Base-by-base conservation (phyloP, 2,329 filamentous ascomycete genomes). In the Aspergillus sp. region DNA sequence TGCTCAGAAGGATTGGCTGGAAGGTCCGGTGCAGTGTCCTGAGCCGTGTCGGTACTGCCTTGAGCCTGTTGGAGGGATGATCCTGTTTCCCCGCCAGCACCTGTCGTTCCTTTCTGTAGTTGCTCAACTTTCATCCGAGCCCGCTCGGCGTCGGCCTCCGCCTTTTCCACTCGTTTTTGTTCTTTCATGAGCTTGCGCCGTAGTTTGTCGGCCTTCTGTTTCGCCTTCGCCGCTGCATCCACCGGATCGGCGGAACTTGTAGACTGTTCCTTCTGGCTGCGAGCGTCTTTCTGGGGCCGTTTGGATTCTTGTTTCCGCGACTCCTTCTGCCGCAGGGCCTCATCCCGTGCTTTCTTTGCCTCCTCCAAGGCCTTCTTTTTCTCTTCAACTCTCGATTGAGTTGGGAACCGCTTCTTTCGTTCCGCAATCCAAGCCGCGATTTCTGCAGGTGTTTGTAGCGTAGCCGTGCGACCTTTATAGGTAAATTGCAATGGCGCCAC, bases 341-440 rank as follows among this genome's bases (percentile, higher is more conserved):
- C 74, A 10, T 73, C 68, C 29, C 72, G 72, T n/a, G 71, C 72
- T 47, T 71, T 69, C 63, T 84, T 88, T 50, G 86, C 84, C 72
- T 90, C 87, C 70, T 88, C 86, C 71, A 83, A 81, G 66, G 84
- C 85, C 71, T 85, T 85, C 69, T 85, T 85, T 72, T 83, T 87
- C 69, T 87, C 85, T 64, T 85, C 74, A 29, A 75, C 82, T 57
- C 90, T 87, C 60, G 86, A 85, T 72, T 86, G 85, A 2, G 93
- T 97, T 2, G 94, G 94, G 72, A 86, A 98, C 54, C 89, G 88
- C 65, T 86, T 89, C 71, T 84, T 89, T 60, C 94, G 87, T 74
- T 96, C 92, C 53, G 87, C 87, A 63, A 96, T 86, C 87, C 92
- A 98, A 6, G 86, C 85, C 24, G 86, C 84, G 57, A 97, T 82